phyloP scores from a whole-genome alignment of 2,329 filamentous ascomycete genomes.

The Samsoniella hepiali region DNA sequence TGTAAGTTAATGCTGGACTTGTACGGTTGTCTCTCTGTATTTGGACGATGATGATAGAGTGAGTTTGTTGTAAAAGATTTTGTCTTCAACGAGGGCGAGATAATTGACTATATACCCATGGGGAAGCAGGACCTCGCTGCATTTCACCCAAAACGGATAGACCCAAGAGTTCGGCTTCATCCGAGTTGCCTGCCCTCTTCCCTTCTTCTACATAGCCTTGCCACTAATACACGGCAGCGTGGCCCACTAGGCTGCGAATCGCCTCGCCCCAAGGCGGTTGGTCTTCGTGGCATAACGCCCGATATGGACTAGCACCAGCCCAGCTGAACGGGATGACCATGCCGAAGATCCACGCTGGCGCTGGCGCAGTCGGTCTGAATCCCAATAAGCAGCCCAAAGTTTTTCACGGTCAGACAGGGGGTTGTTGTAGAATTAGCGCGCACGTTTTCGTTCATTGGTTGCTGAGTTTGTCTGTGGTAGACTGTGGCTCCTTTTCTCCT shows the following conservation, averaged over 20 bases:
- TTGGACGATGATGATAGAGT: background rate
- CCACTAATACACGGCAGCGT: background rate
- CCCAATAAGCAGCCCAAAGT: too few species aligned
- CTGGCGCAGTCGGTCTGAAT: background rate
- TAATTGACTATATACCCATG: background rate
- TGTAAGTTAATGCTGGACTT: background rate
- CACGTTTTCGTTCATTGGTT: too few species aligned
- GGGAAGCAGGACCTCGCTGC: background rate
- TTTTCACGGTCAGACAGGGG: too few species aligned
- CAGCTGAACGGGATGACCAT: background rate
- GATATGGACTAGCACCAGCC: slow-evolving; percentile 1
- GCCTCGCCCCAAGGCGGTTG: background rate
- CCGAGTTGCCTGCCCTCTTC: background rate
- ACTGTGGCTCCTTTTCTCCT: too few species aligned
- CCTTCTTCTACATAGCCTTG: background rate
- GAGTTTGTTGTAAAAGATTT: background rate
- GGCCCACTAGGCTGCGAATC: background rate
- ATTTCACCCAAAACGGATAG: slow-evolving; percentile 4
- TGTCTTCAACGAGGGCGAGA: background rate
- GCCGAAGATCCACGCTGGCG: slow-evolving; percentile 3
- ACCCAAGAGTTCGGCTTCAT: background rate
- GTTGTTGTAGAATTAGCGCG: too few species aligned
- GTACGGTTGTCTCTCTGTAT: background rate
- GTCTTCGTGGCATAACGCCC: slow-evolving; percentile 18
- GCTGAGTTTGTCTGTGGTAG: too few species aligned